Percentiles rank a stretch among this genome's conserved stretches.
Conservation (phyloP, 352 stramenopile species). For the Globisporangium heterothallicum region DNA sequence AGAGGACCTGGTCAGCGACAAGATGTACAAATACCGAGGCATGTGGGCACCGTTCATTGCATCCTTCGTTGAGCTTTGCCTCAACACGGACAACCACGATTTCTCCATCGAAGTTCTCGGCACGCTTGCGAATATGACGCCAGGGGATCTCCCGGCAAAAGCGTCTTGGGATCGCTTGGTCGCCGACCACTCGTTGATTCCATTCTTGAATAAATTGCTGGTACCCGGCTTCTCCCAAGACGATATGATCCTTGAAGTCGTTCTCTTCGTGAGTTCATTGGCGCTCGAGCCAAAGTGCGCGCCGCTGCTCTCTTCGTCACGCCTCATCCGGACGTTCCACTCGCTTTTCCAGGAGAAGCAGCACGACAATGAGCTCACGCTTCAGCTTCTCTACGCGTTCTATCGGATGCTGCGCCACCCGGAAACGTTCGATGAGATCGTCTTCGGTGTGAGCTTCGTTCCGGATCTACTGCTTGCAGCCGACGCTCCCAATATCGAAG, state of each 20-base stretch:
- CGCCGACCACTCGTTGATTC: conserved; percentile 76
- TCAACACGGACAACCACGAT: conserved; percentile 89
- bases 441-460: conserved; percentile 70
- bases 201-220: conserved; percentile 90
- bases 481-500: conserved; percentile 74
- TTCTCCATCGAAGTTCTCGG: conserved; percentile 92
- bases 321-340: conserved; percentile 69
- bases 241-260: conserved; percentile 89
- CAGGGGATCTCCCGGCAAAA: conserved; percentile 84
- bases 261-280: conserved; percentile 80
- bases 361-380: conserved; percentile 79
- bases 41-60: conserved; percentile 91
- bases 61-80: conserved; percentile 81
- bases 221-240: conserved; percentile 90
- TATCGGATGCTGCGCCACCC: conserved; percentile 69
- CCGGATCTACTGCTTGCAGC: conserved; percentile 72
- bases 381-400: conserved; percentile 78
- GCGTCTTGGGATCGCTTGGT: conserved; percentile 88
- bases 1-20: conserved; percentile 78
- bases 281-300: conserved; percentile 83
- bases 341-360: conserved; percentile 84
- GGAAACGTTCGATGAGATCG: conserved; percentile 77
- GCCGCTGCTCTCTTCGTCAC: conserved; percentile 64
- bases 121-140: conserved; percentile 91
- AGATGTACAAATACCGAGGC: conserved; percentile 88